Conservation (phyloP, 1,284 basidiomycete species). For the Ganoderma lingzhi region DNA sequence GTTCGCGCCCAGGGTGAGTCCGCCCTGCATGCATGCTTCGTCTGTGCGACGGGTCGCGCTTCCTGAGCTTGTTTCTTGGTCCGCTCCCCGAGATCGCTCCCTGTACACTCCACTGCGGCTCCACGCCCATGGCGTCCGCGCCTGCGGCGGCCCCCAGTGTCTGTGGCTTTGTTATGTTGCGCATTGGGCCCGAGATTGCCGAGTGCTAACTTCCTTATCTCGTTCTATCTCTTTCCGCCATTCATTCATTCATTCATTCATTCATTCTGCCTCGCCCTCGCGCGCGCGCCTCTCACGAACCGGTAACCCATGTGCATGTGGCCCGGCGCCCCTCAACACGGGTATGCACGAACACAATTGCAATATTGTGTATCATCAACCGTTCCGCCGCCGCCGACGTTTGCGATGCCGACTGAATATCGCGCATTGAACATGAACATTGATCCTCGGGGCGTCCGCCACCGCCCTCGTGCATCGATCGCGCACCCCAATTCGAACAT, state of each 20-base stretch:
- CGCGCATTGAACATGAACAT: neutral
- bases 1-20: slow-evolving; percentile 61
- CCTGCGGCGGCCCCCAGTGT: neutral
- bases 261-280: neutral
- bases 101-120: neutral
- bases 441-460: neutral
- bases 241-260: slow-evolving; percentile 1
- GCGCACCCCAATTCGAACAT: neutral
- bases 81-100: neutral
- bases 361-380: neutral
- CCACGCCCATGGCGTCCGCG: neutral
- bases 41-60: neutral
- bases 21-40: neutral
- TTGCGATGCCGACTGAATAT: neutral
- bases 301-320: neutral
- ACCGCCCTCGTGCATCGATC: neutral
- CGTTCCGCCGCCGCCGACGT: neutral
- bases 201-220: slow-evolving; percentile 1
- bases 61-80: slow-evolving; percentile 1
- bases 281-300: slow-evolving; percentile 1
- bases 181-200: slow-evolving; percentile 3
- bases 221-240: neutral
- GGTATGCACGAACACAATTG: neutral
- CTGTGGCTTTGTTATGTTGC: neutral
- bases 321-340: neutral